phyloP scores from a whole-genome alignment of 495 filamentous ascomycete species.

The Aspergillus hancockii region DNA sequence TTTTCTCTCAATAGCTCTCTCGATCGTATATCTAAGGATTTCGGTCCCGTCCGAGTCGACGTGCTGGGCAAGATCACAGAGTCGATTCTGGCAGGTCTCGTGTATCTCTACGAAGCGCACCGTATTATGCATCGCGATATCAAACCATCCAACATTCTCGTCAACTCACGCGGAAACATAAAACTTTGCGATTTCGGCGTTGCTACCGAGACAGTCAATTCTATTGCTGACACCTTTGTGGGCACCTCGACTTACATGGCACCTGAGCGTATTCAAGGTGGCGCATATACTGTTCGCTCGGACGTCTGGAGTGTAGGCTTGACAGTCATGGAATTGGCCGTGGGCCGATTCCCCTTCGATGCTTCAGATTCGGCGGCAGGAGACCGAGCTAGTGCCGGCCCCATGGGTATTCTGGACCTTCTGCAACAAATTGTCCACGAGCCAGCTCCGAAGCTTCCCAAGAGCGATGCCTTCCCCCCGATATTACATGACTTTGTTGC shows the following conservation, averaged over 20 bases:
- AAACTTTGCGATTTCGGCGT: constrained; percentile 99
- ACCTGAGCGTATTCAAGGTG: constrained; percentile 93
- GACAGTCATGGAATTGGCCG: constrained; percentile 92
- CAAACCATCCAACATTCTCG: constrained; percentile 95
- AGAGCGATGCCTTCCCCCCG: constrained; percentile 93
- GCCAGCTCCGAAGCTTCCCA: constrained; percentile 86
- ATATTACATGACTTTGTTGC: constrained; percentile 96
- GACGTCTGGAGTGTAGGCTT: constrained; percentile 99
- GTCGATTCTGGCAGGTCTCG: constrained; percentile 89
- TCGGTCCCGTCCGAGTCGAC: constrained; percentile 95
- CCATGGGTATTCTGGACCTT: constrained; percentile 93
- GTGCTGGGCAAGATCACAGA: constrained; percentile 99
- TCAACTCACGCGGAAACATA: constrained; percentile 91
- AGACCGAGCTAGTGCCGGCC: constrained; percentile 66
- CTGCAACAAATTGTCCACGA: constrained; percentile 98
- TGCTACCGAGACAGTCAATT: constrained; percentile 93
- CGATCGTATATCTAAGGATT: constrained; percentile 88
- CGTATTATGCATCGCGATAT: constrained; percentile 99
- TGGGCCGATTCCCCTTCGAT: constrained; percentile 94
- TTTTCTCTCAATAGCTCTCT: constrained; percentile 64
- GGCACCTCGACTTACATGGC: constrained; percentile 99
- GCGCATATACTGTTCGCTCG: constrained; percentile 95
- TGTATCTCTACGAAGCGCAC: constrained; percentile 90
- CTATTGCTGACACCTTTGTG: constrained; percentile 95
- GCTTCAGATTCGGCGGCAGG: constrained; percentile 72